Percentiles rank a stretch among this genome's conserved stretches.
Evolutionary conservation across 176 grass and related monocot genomes (phyloP).

Genomic region (Chrysopogon serrulatus): DNA sequence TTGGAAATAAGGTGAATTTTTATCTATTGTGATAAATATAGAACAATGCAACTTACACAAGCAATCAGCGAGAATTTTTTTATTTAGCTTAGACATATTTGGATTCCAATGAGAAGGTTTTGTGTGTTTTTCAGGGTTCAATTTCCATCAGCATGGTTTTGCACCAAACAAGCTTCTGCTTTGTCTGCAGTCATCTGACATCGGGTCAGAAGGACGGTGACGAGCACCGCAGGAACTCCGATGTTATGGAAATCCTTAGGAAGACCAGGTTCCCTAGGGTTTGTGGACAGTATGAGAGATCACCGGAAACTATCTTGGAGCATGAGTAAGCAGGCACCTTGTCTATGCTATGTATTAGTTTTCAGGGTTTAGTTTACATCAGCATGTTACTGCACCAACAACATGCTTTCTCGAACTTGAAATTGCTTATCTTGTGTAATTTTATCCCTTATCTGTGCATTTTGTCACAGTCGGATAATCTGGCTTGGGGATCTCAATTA

Average conservation of each 20-base stretch:
- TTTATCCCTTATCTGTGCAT: neutral
- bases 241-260: constrained; percentile 83
- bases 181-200: constrained; percentile 91
- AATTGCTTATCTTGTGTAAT: neutral
- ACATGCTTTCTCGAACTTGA: neutral
- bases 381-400: neutral
- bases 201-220: constrained; percentile 90
- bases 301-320: constrained; percentile 74
- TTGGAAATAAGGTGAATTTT: constrained; percentile 75
- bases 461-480: constrained; percentile 59
- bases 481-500: constrained; percentile 93
- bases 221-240: constrained; percentile 70
- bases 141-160: constrained; percentile 91
- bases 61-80: neutral
- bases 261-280: constrained; percentile 79
- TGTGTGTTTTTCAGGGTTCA: constrained; percentile 55
- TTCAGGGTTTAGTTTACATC: neutral
- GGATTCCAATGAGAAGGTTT: neutral
- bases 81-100: neutral
- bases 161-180: constrained; percentile 99
- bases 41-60: neutral
- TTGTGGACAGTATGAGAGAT: constrained; percentile 61
- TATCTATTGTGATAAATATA: neutral
- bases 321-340: constrained; percentile 63
- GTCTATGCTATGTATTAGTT: neutral